Percentiles rank a stretch among this genome's conserved stretches.
phyloP scores from a whole-genome alignment of 345 rosid species.

The Syzygium aromaticum region DNA sequence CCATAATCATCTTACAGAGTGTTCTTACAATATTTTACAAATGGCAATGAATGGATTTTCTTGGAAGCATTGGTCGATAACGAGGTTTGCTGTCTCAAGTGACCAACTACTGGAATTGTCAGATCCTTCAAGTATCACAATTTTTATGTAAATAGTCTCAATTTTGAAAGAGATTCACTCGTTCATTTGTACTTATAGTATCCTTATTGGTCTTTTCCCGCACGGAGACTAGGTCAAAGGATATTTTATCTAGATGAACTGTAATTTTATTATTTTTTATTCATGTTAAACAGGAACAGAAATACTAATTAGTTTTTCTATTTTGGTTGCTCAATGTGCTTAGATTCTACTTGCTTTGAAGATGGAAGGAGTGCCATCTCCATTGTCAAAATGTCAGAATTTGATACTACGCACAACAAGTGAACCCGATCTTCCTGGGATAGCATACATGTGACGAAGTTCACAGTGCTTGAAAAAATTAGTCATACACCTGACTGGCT shows the following conservation, averaged over 20 bases:
- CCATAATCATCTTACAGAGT: background rate
- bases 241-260: background rate
- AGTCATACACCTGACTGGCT: background rate
- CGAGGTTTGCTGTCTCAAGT: background rate
- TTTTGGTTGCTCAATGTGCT: background rate
- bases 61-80: background rate
- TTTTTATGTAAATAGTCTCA: background rate
- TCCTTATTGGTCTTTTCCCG: background rate
- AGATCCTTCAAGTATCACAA: background rate
- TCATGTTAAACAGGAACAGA: background rate
- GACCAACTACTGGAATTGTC: background rate
- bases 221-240: background rate
- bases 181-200: background rate
- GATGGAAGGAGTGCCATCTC: background rate
- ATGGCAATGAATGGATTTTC: background rate
- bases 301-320: background rate
- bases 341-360: background rate
- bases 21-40: background rate
- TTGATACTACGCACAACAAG: background rate
- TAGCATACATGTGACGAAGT: background rate
- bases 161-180: background rate
- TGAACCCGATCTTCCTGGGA: background rate
- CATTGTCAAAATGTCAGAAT: background rate
- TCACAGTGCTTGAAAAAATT: background rate
- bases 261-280: background rate